A percentile compares a stretch with the other conserved stretches of the same genome.
These are phyloP conservation scores for Lactarius hatsudake DNA, from an alignment of 768 basidiomycete genomes.

Conservation along the genomic window DNA sequence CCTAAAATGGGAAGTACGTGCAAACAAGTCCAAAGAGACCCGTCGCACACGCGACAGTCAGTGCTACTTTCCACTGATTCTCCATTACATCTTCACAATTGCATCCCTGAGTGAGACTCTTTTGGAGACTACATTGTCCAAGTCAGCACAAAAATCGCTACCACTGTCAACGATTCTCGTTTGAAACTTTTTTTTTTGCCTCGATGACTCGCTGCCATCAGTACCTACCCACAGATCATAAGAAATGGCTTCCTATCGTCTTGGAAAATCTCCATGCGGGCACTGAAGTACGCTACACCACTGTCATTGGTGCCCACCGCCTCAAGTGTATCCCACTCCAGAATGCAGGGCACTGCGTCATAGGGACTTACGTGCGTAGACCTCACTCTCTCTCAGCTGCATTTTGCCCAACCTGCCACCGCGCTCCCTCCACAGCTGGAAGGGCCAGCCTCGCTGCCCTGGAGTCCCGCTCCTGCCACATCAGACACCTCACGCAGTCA, in stretches of 20 bases:
- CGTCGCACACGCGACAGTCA: no score
- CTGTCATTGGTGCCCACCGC: conserved; percentile 73
- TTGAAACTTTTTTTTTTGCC: conserved; percentile 78
- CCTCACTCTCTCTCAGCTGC: neutral
- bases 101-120: no score
- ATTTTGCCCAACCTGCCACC: neutral
- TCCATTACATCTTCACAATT: no score
- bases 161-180: conserved; percentile 81
- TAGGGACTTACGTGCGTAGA: conserved; percentile 71
- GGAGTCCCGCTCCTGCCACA: conserved; percentile 51
- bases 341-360: conserved; percentile 87
- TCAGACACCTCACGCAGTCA: conserved; percentile 41
- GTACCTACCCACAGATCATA: neutral
- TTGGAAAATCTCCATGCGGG: conserved; percentile 54
- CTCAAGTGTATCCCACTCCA: conserved; percentile 59
- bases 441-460: conserved; percentile 83
- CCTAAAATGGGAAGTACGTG: no score
- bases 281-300: conserved; percentile 79
- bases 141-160: conserved; percentile 54
- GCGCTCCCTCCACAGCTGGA: conserved; percentile 56
- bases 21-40: no score
- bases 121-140: no score
- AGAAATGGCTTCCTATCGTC: neutral
- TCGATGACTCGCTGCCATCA: conserved; percentile 77
- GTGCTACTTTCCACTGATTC: no score